Percentiles rank a stretch among this genome's conserved stretches.
These are phyloP conservation scores for Scutellaria minor DNA, from an alignment of 257 asterid genomes.

Conservation along the genomic window DNA sequence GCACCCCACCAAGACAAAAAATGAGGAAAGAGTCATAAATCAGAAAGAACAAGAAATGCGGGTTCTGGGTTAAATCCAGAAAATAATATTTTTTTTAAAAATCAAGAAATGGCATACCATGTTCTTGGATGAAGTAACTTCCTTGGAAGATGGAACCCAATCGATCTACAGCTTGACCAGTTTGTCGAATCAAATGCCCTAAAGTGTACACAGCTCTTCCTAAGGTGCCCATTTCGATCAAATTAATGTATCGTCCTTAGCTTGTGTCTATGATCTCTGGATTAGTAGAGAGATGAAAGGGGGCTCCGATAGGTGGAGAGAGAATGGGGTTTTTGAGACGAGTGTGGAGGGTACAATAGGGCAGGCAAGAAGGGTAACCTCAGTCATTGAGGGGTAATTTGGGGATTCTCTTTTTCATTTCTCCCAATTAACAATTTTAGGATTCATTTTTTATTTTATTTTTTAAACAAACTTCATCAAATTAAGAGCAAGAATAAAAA, in stretches of 20 bases:
- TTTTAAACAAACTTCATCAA: no score
- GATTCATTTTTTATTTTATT: not conserved
- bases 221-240: conserved; percentile 65
- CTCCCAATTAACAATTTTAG: not conserved
- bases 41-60: conserved; percentile 10
- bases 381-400: not conserved
- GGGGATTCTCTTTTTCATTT: not conserved
- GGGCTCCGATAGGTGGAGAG: conserved; percentile 20
- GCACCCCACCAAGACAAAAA: not conserved
- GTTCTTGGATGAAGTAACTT: conserved; percentile 61
- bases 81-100: not conserved
- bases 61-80: conserved; percentile 15
- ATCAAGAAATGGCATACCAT: conserved; percentile 39
- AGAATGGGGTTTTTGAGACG: conserved; percentile 1
- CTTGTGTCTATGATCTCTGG: not conserved
- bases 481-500: no score
- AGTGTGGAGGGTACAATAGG: conserved; percentile 13
- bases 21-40: not conserved
- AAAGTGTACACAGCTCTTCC: conserved; percentile 75
- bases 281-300: not conserved
- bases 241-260: not conserved
- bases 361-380: not conserved
- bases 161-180: conserved; percentile 88
- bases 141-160: conserved; percentile 77
- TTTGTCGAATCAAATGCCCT: conserved; percentile 68